phyloP scores from a whole-genome alignment of 805 yeast species.

The Candida silvicultrix region DNA sequence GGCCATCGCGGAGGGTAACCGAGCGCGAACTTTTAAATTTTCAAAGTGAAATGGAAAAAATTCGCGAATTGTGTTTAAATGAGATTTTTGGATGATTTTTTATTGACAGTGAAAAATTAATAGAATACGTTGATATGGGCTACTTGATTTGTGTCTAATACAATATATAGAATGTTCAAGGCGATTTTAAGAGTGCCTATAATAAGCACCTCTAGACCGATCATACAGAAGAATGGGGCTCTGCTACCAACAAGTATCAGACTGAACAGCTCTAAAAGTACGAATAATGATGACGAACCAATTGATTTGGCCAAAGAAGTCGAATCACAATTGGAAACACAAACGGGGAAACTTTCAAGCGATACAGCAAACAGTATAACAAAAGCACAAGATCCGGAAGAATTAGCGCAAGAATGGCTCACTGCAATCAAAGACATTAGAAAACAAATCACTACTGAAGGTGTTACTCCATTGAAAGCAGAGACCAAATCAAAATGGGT shows the following conservation, averaged over 20 bases:
- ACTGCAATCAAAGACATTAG: slow-evolving; percentile 33
- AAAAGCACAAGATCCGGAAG: slow-evolving; percentile 8
- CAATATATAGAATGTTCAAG: no score
- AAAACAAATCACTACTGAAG: slow-evolving; percentile 24
- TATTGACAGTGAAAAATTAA: neutral
- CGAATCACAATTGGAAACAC: neutral
- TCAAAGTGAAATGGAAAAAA: neutral
- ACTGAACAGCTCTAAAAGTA: slow-evolving; percentile 7
- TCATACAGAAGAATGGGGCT: neutral
- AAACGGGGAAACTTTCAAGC: neutral
- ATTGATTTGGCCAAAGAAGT: neutral
- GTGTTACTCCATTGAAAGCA: slow-evolving; percentile 22
- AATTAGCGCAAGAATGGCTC: slow-evolving; percentile 38
- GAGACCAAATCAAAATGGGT: slow-evolving; percentile 21
- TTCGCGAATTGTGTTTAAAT: no score
- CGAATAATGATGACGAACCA: neutral
- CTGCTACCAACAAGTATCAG: slow-evolving; percentile 1
- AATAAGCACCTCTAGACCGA: neutral
- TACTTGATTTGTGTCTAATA: no score
- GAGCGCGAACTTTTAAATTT: neutral
- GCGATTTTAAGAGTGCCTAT: slow-evolving; percentile 4
- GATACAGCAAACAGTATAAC: neutral
- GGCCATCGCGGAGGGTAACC: no score
- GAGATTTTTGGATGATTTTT: neutral
- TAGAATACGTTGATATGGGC: no score